Conservation (phyloP, 2,329 filamentous ascomycete species). For the Claviceps cyperi region DNA sequence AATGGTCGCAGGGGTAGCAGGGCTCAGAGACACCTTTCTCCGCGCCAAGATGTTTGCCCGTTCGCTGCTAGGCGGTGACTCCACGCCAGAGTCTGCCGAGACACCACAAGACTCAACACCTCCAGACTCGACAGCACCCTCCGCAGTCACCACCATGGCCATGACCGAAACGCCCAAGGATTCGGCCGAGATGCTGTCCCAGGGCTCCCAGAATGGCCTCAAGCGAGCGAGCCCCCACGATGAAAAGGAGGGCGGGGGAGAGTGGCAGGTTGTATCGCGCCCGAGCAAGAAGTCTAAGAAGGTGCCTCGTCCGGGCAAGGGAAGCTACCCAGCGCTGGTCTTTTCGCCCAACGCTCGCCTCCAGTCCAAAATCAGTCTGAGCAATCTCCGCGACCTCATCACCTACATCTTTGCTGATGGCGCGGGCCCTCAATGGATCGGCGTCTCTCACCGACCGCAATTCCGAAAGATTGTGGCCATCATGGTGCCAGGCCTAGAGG, state of each 20-base stretch:
- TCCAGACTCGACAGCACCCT: neutral
- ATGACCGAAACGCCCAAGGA: conserved; percentile 5
- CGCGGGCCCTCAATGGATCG: conserved; percentile 48
- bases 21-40: conserved; percentile 8
- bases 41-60: conserved; percentile 9
- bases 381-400: conserved; percentile 47
- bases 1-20: conserved; percentile 9
- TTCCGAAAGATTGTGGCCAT: conserved; percentile 72
- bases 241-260: conserved; percentile 21
- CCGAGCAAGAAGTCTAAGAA: conserved; percentile 47
- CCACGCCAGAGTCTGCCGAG: conserved; percentile 1
- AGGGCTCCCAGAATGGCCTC: conserved; percentile 24
- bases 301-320: conserved; percentile 37
- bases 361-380: conserved; percentile 46
- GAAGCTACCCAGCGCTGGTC: conserved; percentile 44
- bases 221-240: conserved; percentile 36
- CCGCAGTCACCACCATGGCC: conserved; percentile 4
- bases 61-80: conserved; percentile 5
- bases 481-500: conserved; percentile 84
- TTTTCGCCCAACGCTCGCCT: conserved; percentile 45
- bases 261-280: conserved; percentile 42
- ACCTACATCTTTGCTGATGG: conserved; percentile 56
- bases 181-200: conserved; percentile 7
- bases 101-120: neutral
- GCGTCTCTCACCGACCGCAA: conserved; percentile 45